Conservation (phyloP, 1,139 yeast genomes). For the Nadsonia starkeyi-henricii region DNA sequence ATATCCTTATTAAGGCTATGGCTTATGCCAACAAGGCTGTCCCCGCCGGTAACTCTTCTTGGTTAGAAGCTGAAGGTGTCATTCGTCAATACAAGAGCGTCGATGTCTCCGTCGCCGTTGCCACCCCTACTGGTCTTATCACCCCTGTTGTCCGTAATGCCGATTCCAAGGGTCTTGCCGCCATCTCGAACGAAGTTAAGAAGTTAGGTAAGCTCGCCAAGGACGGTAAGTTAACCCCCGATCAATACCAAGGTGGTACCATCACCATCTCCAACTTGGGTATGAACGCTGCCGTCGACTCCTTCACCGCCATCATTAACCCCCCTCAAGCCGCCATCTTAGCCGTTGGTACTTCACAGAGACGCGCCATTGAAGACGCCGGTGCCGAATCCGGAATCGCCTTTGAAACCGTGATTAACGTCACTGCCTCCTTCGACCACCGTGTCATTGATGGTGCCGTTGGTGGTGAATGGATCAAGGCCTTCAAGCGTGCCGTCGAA, state of each 20-base stretch:
- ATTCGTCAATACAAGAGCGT: conserved; percentile 86
- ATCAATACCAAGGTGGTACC: conserved; percentile 98
- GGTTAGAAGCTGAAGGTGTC: conserved; percentile 81
- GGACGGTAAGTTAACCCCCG: conserved; percentile 81
- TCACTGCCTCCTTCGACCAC: conserved; percentile 97
- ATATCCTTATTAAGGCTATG: conserved; percentile 84
- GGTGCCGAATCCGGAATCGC: conserved; percentile 84
- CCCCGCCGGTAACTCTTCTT: conserved; percentile 87
- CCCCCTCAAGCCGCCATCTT: conserved; percentile 93
- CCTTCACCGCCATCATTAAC: conserved; percentile 92
- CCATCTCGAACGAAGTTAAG: conserved; percentile 74
- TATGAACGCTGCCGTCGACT: conserved; percentile 86
- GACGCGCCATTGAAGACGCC: conserved; percentile 86
- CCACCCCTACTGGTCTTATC: conserved; percentile 93
- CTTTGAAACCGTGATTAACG: conserved; percentile 78
- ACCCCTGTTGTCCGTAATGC: conserved; percentile 91
- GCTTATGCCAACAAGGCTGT: conserved; percentile 82
- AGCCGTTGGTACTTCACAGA: conserved; percentile 87
- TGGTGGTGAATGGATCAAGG: conserved; percentile 94
- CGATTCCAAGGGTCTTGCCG: conserved; percentile 68
- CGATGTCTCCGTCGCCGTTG: conserved; percentile 96
- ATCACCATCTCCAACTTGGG: conserved; percentile 97
- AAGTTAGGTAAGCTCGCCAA: conserved; percentile 95
- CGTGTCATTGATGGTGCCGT: conserved; percentile 95
- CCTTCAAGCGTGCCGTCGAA: conserved; percentile 79